These are phyloP conservation scores for Talaromyces piceae DNA, from an alignment of 2,329 filamentous ascomycete genomes.

Conservation along the genomic window DNA sequence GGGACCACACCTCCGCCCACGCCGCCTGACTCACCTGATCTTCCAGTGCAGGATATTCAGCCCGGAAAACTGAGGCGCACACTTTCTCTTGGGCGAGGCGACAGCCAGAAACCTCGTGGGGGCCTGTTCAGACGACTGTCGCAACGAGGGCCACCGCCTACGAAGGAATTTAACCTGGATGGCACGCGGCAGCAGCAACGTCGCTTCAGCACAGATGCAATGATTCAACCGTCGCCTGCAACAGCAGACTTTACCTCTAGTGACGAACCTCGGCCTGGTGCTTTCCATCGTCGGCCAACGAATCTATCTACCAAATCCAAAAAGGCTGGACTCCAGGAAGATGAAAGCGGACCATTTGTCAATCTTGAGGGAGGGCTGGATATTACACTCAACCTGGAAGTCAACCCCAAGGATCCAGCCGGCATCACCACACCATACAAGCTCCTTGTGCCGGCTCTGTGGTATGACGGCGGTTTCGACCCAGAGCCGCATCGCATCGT, in stretches of 20 bases:
- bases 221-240: slow-evolving; percentile 14
- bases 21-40: slow-evolving; percentile 38
- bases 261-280: slow-evolving; percentile 27
- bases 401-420: slow-evolving; percentile 74
- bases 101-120: slow-evolving; percentile 41
- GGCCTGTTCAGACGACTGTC: slow-evolving; percentile 42
- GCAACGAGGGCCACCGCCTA: slow-evolving; percentile 36
- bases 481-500: slow-evolving; percentile 27
- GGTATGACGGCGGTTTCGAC: slow-evolving; percentile 40
- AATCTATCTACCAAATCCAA: slow-evolving; percentile 56
- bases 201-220: slow-evolving; percentile 29
- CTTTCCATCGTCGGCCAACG: slow-evolving; percentile 64
- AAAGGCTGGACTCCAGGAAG: slow-evolving; percentile 47
- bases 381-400: slow-evolving; percentile 81
- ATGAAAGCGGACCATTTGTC: slow-evolving; percentile 50
- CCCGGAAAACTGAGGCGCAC: slow-evolving; percentile 47
- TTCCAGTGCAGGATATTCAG: slow-evolving; percentile 22
- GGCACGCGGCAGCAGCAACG: slow-evolving; percentile 16
- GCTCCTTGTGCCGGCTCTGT: slow-evolving; percentile 71
- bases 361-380: slow-evolving; percentile 79
- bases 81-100: slow-evolving; percentile 53
- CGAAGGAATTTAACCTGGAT: slow-evolving; percentile 29
- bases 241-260: slow-evolving; percentile 27
- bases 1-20: slow-evolving; percentile 62
- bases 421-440: slow-evolving; percentile 85